phyloP scores from a whole-genome alignment of 2,329 filamentous ascomycete species.

The Trichoderma atroviride region DNA sequence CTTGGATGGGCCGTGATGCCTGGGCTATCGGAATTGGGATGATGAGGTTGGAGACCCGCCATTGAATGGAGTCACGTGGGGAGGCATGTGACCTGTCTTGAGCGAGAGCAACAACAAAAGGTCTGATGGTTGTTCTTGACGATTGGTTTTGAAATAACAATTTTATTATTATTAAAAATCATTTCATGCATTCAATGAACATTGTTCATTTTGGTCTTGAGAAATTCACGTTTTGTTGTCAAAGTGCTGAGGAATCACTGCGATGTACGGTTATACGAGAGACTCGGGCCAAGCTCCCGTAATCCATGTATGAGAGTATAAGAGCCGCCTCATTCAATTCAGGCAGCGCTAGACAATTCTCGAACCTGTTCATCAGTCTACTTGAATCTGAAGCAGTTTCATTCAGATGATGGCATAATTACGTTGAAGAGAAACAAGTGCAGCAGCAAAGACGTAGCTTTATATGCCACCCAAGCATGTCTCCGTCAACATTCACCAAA shows the following conservation, averaged over 20 bases:
- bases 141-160: background rate
- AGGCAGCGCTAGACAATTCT: no score
- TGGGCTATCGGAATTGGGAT: constrained; percentile 32
- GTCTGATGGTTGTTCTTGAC: no score
- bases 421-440: no score
- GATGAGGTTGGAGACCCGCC: constrained; percentile 32
- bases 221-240: background rate
- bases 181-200: background rate
- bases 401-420: no score
- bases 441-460: no score
- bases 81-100: background rate
- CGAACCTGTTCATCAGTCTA: no score
- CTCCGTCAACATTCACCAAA: no score
- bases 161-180: background rate
- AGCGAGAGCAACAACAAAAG: background rate
- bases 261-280: background rate
- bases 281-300: background rate
- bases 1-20: constrained; percentile 27
- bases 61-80: constrained; percentile 16
- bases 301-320: no score
- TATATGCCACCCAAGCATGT: no score
- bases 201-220: no score
- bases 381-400: no score
- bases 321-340: no score
- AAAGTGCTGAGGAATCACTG: background rate